Evolutionary conservation across 208 protist species (phyloP), one percentile per base, ranked within the genome.

Genomic region (Trypanosoma congolense): DNA sequence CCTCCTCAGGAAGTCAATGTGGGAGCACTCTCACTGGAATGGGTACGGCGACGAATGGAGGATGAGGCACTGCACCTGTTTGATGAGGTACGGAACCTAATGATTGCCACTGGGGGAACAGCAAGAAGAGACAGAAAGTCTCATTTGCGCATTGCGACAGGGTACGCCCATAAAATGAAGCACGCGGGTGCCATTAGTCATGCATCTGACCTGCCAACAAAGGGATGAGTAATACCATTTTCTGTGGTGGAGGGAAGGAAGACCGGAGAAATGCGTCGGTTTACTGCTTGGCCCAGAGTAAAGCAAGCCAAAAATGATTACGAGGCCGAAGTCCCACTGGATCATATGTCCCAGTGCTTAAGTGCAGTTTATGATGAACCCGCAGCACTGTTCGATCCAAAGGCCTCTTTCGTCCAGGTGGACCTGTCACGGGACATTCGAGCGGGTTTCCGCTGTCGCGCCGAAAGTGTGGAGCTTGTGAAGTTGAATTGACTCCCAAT

Each of bases 241-340:
- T 24, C 49, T 12, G 31, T 54, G 10, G 49, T 54, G 49, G 31
- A 54, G 29, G 2, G 41, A 0, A 33, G 41, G 29, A 4, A 6
- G 33, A 12, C 33, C 6, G 5, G 41, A 18, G 28, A n/a, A 38
- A 24, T 3, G 4, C 10, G 51, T 8, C 51, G 35, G 25, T 56
- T 56, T 30, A 45, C 45, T 30, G 51, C 33, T 31, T 56, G 1
- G 35, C 36, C 51, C 22, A 30, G n/a, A 8, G 38, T 18, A 56
- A 56, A 3, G 29, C 24, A 29, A 4, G 21, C 0, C 6, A 45
- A n/a, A 29, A 44, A 38, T 26, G 31, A 45, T 45, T 56, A 29
- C 35, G 51, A 56, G 35, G 35, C 51, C 2, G 35, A 45, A 19
- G 51, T 56, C 1, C 51, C 51, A 10, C 14, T 56, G 51, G 51